Base-by-base conservation (phyloP, 768 basidiomycete genomes). In the Tylopilus rubrobrunneus region DNA sequence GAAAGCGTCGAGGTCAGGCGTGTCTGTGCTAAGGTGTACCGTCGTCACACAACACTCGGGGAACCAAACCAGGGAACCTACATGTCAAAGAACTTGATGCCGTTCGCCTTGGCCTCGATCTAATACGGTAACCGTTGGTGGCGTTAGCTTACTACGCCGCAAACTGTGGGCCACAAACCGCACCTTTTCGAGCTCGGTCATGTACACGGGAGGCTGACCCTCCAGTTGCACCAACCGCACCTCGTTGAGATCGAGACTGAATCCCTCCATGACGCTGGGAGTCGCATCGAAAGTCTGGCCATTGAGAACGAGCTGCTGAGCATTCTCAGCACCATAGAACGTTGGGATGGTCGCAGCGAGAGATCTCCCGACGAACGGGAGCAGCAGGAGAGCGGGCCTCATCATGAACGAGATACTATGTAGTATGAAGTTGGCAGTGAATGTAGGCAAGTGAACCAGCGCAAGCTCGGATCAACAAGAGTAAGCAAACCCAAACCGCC, bases 131-230 rank as follows among this genome's bases (percentile, higher is more conserved):
- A 41, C 2, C 2, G 28, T 5, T 4, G 10, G 41, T 36, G 7
- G 37, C 12, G 31, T 60, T 1, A 43, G 51, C 44, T 37, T 19
- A 17, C 19, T 3, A 23, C 15, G 15, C 5, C 29, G 17, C 21
- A 14, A 2, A 19, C 39, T 6, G 9, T 21, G 7, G 14, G 23
- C 19, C 12, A 28, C 11, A 34, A 25, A 31, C 19, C 60, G 9
- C 29, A 87, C 89, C 85, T 96, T 97, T 61, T 94, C 86, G n/a
- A 88, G 72, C 71, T 97, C 94, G 14, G 92, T 82, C 74, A 93
- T 87, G 86, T 83, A 87, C 48, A 86, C 79, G 4, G 90, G 86
- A 11, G 74, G 74, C 63, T 83, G 74, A 34, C 80, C 87, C 50
- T 86, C 81, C 64, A 91, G 75, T 67, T 92, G 82, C 48, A 96